These are phyloP conservation scores for Eremothecium sinecaudum DNA, from an alignment of 1,139 yeast species.

Conservation along the genomic window DNA sequence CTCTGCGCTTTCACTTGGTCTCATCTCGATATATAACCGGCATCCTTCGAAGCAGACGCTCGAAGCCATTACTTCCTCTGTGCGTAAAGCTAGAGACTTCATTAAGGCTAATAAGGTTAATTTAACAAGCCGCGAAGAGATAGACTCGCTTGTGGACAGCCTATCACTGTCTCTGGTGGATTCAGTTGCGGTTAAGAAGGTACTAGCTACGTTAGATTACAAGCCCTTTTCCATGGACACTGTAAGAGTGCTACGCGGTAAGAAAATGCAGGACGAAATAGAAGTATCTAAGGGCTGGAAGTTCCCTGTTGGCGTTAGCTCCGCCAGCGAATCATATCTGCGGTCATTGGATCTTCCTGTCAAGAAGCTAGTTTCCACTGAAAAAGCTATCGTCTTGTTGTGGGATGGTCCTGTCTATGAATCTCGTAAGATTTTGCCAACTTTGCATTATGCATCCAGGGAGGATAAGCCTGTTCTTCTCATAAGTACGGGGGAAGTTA, in stretches of 20 bases:
- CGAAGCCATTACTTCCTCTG: constrained; percentile 6
- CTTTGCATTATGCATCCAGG: constrained; percentile 22
- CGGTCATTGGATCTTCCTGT: constrained; percentile 22
- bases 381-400: constrained; percentile 20
- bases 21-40: constrained; percentile 16
- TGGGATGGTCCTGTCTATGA: constrained; percentile 26
- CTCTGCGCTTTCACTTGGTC: constrained; percentile 14
- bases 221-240: constrained; percentile 22
- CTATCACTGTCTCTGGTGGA: constrained; percentile 11
- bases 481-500: constrained; percentile 23
- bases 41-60: constrained; percentile 14
- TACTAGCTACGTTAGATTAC: constrained; percentile 20
- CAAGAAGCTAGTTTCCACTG: constrained; percentile 22
- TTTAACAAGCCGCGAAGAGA: constrained; percentile 11
- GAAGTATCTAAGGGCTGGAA: constrained; percentile 28
- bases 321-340: constrained; percentile 23
- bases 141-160: constrained; percentile 17
- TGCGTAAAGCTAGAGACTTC: constrained; percentile 13
- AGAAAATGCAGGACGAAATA: constrained; percentile 20
- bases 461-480: constrained; percentile 20
- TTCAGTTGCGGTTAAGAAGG: constrained; percentile 14
- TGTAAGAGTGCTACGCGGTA: constrained; percentile 26
- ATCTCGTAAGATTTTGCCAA: constrained; percentile 23
- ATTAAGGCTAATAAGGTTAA: constrained; percentile 14
- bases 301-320: constrained; percentile 21